A percentile compares a stretch with the other conserved stretches of the same genome.
Evolutionary conservation across 2,329 filamentous ascomycete genomes (phyloP).

Genomic region (Ophiostoma piceae): DNA sequence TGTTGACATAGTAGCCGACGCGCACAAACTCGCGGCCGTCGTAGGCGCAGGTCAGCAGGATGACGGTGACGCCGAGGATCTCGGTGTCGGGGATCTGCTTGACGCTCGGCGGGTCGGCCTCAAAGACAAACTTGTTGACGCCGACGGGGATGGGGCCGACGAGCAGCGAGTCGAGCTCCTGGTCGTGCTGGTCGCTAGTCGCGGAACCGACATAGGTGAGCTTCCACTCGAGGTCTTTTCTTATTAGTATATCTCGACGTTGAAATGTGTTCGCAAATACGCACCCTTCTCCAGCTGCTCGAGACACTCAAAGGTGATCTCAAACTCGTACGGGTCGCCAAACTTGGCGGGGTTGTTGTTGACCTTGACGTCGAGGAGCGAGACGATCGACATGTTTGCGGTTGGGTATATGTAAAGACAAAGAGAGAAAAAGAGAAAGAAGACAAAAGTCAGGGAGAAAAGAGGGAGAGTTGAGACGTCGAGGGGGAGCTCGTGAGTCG

Average conservation of each 20-base stretch:
- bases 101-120: slow-evolving; percentile 87
- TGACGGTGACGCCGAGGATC: slow-evolving; percentile 93
- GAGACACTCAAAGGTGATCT: slow-evolving; percentile 97
- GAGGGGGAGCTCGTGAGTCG: not conserved
- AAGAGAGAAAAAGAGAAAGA: too few species aligned
- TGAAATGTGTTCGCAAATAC: too few species aligned
- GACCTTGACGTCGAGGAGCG: slow-evolving; percentile 89
- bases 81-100: slow-evolving; percentile 88
- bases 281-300: slow-evolving; percentile 88
- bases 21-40: slow-evolving; percentile 95
- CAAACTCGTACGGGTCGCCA: slow-evolving; percentile 87
- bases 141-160: slow-evolving; percentile 97
- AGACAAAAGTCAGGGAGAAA: too few species aligned
- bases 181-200: slow-evolving; percentile 93
- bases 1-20: slow-evolving; percentile 99
- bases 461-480: not conserved
- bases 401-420: too few species aligned
- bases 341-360: slow-evolving; percentile 96
- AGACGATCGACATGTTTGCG: slow-evolving; percentile 83
- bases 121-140: slow-evolving; percentile 98
- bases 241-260: not conserved
- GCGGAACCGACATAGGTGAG: slow-evolving; percentile 97
- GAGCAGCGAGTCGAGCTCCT: slow-evolving; percentile 93
- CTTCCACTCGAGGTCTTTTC: slow-evolving; percentile 93
- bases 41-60: slow-evolving; percentile 93